Base-by-base conservation (phyloP, 805 yeast genomes). In the Isabelozyma pseudorhagii region DNA sequence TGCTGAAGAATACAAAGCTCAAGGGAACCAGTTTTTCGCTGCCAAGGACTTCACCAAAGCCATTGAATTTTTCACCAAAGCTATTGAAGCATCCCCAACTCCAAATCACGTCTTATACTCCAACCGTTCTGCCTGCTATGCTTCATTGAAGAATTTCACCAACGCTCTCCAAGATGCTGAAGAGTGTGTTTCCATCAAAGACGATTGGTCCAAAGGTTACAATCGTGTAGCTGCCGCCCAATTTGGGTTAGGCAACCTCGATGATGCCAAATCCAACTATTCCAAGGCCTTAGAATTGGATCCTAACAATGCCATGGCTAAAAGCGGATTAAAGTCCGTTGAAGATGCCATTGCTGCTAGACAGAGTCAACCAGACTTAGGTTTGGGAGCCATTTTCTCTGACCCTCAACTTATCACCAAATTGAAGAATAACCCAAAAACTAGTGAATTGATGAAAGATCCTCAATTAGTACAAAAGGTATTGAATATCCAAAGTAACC, bases 101-200 rank as follows among this genome's bases (percentile, higher is more conserved):
- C 96, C 97, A 54, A 94, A 93, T 69, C 97, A 93, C 66, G 97
- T 94, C 14, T 77, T 94, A 48, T 92, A 77, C 67, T 91, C 97
- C 46, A 94, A 94, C 75, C 84, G 99, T 68, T 92, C 98, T 9
- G 99, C 96, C 11, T 81, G 90, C 50, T 85, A 85, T 62, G 87
- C 97, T 4, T 89, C 97, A 6, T 70, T 84, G 72, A 83, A 83
- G 62, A 73, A 91, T 60, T 94, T 84, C 62, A 67, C 67, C 18
- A 73, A 84, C 51, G 99, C 98, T 3, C 75, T 90, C 52, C 74
- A 77, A 43, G 99, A 94, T 68, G 99, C 98, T 14, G 71, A 88
- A 51, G 82, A 87, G 62, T 87, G 97, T 71, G 84, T 87, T 47
- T 79, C 81, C 60, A 83, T 91, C 70, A 89, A 88, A 55, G 85